phyloP scores from a whole-genome alignment of 352 stramenopile species.

The Pythium dissimile region DNA sequence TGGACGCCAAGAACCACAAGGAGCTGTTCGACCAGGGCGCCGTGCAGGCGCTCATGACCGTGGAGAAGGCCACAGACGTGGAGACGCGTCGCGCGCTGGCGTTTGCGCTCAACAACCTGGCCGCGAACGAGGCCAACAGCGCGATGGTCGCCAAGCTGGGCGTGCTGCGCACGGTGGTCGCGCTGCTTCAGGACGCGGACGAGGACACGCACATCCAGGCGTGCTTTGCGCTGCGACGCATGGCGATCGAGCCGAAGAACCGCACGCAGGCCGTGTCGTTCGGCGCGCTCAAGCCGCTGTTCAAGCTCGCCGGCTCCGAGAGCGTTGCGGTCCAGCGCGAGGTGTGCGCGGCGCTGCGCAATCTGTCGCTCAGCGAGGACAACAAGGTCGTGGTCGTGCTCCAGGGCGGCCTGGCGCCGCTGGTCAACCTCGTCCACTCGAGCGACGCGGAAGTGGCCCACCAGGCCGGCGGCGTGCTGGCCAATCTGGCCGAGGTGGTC shows the following conservation, averaged over 20 bases:
- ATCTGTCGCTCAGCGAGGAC: conserved; percentile 90
- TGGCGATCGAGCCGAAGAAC: conserved; percentile 90
- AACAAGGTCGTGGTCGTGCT: conserved; percentile 93
- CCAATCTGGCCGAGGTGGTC: conserved; percentile 92
- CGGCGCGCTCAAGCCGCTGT: conserved; percentile 87
- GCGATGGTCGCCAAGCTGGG: conserved; percentile 81
- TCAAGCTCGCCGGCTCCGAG: conserved; percentile 81
- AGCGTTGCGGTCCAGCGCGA: conserved; percentile 92
- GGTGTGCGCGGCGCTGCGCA: conserved; percentile 90
- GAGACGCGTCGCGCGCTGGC: conserved; percentile 90
- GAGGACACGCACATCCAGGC: conserved; percentile 93
- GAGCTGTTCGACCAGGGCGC: conserved; percentile 92
- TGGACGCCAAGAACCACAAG: conserved; percentile 85
- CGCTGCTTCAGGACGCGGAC: conserved; percentile 86
- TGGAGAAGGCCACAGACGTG: conserved; percentile 82
- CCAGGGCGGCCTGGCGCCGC: conserved; percentile 71
- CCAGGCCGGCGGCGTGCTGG: conserved; percentile 88
- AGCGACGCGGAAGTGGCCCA: conserved; percentile 90
- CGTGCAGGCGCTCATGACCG: conserved; percentile 86
- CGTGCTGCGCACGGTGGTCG: conserved; percentile 81
- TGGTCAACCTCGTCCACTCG: conserved; percentile 89
- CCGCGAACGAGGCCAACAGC: conserved; percentile 90
- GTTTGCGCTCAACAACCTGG: conserved; percentile 95
- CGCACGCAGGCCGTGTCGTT: conserved; percentile 91
- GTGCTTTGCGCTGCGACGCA: conserved; percentile 89